These are phyloP conservation scores for Hanseniaspora hatyaiensis DNA, from an alignment of 805 yeast species.

Conservation along the genomic window DNA sequence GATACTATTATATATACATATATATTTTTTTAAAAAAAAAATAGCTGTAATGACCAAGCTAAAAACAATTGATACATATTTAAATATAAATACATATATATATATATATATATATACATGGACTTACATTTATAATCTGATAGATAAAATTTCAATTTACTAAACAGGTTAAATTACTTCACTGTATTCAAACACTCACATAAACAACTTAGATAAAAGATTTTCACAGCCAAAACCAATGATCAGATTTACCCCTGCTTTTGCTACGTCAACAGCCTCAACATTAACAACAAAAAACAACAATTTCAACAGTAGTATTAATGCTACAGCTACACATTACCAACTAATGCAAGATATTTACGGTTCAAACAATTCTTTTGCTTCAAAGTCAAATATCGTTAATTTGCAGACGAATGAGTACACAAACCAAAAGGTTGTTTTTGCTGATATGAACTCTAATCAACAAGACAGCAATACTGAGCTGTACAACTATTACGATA, in stretches of 20 bases:
- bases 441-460: background rate
- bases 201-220: too few species aligned
- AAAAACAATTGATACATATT: too few species aligned
- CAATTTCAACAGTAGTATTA: background rate
- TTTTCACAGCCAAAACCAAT: background rate
- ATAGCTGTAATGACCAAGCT: too few species aligned
- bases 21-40: too few species aligned
- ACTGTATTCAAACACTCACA: too few species aligned
- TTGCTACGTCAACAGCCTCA: constrained; percentile 12
- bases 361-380: background rate
- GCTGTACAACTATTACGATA: constrained; percentile 13
- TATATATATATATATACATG: too few species aligned
- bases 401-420: background rate
- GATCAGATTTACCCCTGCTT: constrained; percentile 12
- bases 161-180: too few species aligned
- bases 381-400: too few species aligned
- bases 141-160: too few species aligned
- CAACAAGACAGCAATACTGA: background rate
- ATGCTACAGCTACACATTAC: background rate
- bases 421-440: background rate
- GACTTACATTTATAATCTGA: too few species aligned
- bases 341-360: constrained; percentile 11
- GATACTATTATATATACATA: too few species aligned
- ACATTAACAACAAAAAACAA: constrained; percentile 5
- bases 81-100: too few species aligned